Evolutionary conservation across 352 stramenopile genomes (phyloP), one percentile per base, ranked within the genome.

Genomic region (Phytophthora colocasiae): DNA sequence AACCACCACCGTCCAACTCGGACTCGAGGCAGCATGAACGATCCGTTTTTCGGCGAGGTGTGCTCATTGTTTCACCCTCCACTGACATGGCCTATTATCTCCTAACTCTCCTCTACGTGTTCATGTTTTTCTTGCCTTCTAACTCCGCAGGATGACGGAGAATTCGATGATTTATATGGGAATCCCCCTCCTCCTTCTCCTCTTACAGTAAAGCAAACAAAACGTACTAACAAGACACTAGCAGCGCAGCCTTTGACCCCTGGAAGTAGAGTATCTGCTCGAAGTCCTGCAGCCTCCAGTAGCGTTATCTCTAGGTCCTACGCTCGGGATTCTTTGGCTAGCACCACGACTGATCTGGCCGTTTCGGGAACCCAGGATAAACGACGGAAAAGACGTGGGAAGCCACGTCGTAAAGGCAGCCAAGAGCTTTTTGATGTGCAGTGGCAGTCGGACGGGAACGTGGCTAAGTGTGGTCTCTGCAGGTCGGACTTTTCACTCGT

Each of bases 141-240:
- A 52, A 49, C 29, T 8, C 56, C 22, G 3, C 64, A 93, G 74
- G 85, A 92, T 71, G 80, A 89, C 58, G 83, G 76, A 14, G 85
- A 89, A 58, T 93, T 93, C 49, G 85, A 91, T 52, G 85, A 93
- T 77, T 72, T 91, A 47, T 93, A 93, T 45, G 76, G 58, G 41
- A 69, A 75, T 49, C 53, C 69, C 1, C 63, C 48, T 29, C 53
- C 51, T 4, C 47, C 65, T 7, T 26, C 57, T 17, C 63, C 63
- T 27, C 36, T 29, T 6, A 17, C 27, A 50, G 19, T 49, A 32
- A 52, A 19, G 27, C 45, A 3, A 1, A 56, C 68, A 52, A 29
- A 15, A 19, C 69, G 34, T 41, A 66, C 36, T 46, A 51, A 50
- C 12, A 48, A 59, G 32, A 4, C 31, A 41, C 45, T 49, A 24